phyloP scores from a whole-genome alignment of 2,329 filamentous ascomycete species.

The Scortechinia acanthostroma region DNA sequence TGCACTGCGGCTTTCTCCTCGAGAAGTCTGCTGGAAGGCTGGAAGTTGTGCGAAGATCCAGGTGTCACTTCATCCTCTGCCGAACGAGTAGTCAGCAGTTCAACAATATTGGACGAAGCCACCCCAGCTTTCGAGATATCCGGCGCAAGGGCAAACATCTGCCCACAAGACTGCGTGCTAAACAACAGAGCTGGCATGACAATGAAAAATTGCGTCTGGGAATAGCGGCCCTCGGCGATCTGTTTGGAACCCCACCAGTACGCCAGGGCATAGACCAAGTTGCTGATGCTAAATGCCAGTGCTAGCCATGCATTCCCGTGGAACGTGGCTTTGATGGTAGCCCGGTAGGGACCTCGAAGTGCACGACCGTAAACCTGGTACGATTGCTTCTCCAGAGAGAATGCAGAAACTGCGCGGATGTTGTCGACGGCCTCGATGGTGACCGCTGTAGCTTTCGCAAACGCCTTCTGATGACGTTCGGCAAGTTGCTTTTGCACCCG shows the following conservation, averaged over 20 bases:
- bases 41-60: background rate
- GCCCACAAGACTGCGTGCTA: slow-evolving; percentile 45
- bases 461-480: slow-evolving; percentile 35
- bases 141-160: slow-evolving; percentile 49
- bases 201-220: slow-evolving; percentile 46
- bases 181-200: slow-evolving; percentile 46
- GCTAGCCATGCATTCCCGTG: slow-evolving; percentile 25
- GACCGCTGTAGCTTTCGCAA: slow-evolving; percentile 32
- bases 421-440: slow-evolving; percentile 36
- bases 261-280: slow-evolving; percentile 44
- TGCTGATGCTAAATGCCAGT: slow-evolving; percentile 30
- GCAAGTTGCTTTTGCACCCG: slow-evolving; percentile 34
- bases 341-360: slow-evolving; percentile 1
- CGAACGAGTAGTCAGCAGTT: slow-evolving; percentile 10
- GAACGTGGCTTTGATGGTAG: slow-evolving; percentile 6
- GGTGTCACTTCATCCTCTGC: slow-evolving; percentile 7
- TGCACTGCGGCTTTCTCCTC: background rate
- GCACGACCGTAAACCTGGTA: background rate
- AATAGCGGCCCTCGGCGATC: slow-evolving; percentile 42
- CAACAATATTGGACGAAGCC: slow-evolving; percentile 32
- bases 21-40: slow-evolving; percentile 4
- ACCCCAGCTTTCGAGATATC: slow-evolving; percentile 42
- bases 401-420: slow-evolving; percentile 23
- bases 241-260: slow-evolving; percentile 57
- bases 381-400: slow-evolving; percentile 1